A percentile compares a stretch with the other conserved stretches of the same genome.
Conservation (phyloP, 805 yeast genomes). For the Candida khao-thaluensis region DNA sequence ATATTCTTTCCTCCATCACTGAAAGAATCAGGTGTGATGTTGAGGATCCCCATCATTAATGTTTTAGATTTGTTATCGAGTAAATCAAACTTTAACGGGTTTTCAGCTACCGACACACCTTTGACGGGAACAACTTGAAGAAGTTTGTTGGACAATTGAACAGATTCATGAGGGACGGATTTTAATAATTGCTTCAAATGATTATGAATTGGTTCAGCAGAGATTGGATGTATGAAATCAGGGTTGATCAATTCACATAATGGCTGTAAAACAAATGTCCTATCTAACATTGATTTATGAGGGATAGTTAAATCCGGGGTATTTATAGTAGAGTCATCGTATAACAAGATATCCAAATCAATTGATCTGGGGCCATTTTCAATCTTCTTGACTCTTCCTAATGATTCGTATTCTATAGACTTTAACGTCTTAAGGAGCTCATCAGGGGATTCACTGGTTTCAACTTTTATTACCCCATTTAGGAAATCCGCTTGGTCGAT, state of each 20-base stretch:
- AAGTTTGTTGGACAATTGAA: slow-evolving; percentile 53
- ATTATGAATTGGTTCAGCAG: slow-evolving; percentile 74
- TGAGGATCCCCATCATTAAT: slow-evolving; percentile 80
- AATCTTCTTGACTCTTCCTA: slow-evolving; percentile 70
- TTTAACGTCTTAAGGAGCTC: slow-evolving; percentile 63
- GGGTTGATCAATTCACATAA: slow-evolving; percentile 77
- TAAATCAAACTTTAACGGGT: slow-evolving; percentile 43
- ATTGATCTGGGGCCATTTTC: slow-evolving; percentile 92
- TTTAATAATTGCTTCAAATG: slow-evolving; percentile 57
- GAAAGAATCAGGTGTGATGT: slow-evolving; percentile 92
- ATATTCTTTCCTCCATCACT: slow-evolving; percentile 74
- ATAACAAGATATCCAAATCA: slow-evolving; percentile 84
- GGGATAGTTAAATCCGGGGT: slow-evolving; percentile 68
- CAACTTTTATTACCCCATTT: slow-evolving; percentile 75
- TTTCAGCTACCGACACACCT: slow-evolving; percentile 11
- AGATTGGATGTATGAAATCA: slow-evolving; percentile 71
- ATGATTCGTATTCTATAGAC: slow-evolving; percentile 69
- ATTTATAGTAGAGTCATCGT: slow-evolving; percentile 58
- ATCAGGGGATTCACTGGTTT: slow-evolving; percentile 63
- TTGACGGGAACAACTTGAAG: slow-evolving; percentile 51
- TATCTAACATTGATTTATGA: slow-evolving; percentile 82
- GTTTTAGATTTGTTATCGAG: slow-evolving; percentile 50
- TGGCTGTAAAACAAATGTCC: slow-evolving; percentile 89
- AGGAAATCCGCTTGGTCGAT: slow-evolving; percentile 75
- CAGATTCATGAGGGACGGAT: slow-evolving; percentile 31